Conservation (phyloP, 257 asterid genomes). For the Rubia yunnanensis region DNA sequence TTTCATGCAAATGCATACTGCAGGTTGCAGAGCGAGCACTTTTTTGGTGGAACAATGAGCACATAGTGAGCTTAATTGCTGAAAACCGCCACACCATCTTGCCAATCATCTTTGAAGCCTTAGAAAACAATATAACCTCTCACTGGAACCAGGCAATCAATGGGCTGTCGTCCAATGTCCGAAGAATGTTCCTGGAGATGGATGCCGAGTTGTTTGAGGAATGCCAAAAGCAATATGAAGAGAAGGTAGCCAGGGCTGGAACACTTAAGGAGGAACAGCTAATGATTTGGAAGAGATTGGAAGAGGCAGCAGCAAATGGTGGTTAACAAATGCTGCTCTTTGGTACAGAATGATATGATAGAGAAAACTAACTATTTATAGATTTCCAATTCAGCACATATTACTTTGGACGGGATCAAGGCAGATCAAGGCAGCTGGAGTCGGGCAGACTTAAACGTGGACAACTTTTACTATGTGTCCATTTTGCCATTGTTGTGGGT, state of each 20-base stretch:
- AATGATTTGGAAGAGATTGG: constrained; percentile 66
- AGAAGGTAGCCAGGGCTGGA: constrained; percentile 48
- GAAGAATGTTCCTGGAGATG: constrained; percentile 84
- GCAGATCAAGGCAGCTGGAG: constrained; percentile 8
- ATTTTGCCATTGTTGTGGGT: background rate
- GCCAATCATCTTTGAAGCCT: constrained; percentile 69
- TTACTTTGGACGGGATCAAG: constrained; percentile 4
- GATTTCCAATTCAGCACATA: constrained; percentile 10
- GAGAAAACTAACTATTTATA: constrained; percentile 8
- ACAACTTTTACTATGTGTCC: constrained; percentile 9
- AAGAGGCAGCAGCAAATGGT: constrained; percentile 48
- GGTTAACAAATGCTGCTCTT: constrained; percentile 5
- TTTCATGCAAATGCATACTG: constrained; percentile 14
- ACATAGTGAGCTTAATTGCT: constrained; percentile 66
- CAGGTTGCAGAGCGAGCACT: constrained; percentile 96
- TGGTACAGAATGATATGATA: constrained; percentile 10
- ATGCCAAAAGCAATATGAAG: constrained; percentile 57
- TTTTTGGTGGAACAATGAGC: constrained; percentile 93
- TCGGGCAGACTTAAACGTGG: constrained; percentile 5
- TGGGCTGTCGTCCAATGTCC: constrained; percentile 69
- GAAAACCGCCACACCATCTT: constrained; percentile 56
- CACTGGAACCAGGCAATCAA: constrained; percentile 90
- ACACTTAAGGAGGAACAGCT: constrained; percentile 43
- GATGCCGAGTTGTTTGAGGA: constrained; percentile 69
- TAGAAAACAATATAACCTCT: constrained; percentile 56